A percentile compares a stretch with the other conserved stretches of the same genome.
These are phyloP conservation scores for Colletotrichum musae DNA, from an alignment of 2,329 filamentous ascomycete species.

Conservation along the genomic window DNA sequence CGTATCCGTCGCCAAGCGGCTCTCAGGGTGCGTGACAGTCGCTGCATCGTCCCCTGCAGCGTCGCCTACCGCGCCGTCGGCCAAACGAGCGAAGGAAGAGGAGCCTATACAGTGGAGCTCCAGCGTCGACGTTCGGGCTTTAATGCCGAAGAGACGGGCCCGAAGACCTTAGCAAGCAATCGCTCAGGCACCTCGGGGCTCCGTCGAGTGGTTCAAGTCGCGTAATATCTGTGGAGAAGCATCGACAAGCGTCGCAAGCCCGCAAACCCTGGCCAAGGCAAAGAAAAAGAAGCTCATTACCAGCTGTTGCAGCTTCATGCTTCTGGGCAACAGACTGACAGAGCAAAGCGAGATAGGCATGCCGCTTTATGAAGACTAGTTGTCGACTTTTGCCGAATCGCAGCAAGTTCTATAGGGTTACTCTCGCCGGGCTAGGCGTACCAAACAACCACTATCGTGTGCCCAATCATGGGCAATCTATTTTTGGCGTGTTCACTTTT, in stretches of 20 bases:
- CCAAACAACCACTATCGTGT: too few species aligned
- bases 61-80: constrained; percentile 12
- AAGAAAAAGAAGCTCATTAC: neutral
- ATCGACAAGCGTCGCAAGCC: neutral
- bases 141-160: constrained; percentile 27
- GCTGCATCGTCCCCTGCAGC: neutral
- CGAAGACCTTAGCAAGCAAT: constrained; percentile 14
- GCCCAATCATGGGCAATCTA: neutral
- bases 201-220: constrained; percentile 22
- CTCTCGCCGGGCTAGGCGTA: too few species aligned
- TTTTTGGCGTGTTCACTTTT: neutral
- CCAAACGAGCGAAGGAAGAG: constrained; percentile 17
- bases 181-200: neutral
- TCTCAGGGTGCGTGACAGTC: neutral
- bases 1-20: constrained; percentile 7
- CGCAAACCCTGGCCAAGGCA: constrained; percentile 11
- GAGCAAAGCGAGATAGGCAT: neutral
- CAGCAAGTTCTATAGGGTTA: too few species aligned
- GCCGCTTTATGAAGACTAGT: neutral
- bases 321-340: neutral
- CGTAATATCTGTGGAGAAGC: constrained; percentile 16
- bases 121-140: constrained; percentile 21
- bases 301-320: neutral
- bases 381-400: too few species aligned
- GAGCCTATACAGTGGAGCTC: constrained; percentile 38